Percentiles rank a stretch among this genome's conserved stretches.
Conservation (phyloP, 139 green algal genomes). For the Chlorella sp. region DNA sequence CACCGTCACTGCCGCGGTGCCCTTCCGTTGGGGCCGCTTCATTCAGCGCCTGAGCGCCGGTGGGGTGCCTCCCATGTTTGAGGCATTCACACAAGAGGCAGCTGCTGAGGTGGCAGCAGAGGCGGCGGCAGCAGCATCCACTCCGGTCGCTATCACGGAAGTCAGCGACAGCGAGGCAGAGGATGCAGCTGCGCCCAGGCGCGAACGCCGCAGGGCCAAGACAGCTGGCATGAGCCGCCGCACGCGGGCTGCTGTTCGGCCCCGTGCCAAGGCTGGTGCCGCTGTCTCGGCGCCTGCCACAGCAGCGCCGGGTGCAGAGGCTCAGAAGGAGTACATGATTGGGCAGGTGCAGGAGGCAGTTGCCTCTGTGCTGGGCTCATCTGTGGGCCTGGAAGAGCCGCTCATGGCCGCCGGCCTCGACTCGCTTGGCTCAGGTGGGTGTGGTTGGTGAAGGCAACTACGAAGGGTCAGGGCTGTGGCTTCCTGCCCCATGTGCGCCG, state of each 20-base stretch:
- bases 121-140: not conserved
- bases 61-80: slow-evolving; percentile 36
- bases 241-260: slow-evolving; percentile 39
- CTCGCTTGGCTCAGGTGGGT: slow-evolving; percentile 52
- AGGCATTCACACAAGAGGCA: slow-evolving; percentile 19
- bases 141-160: not conserved
- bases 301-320: not conserved
- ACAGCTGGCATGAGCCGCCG: not conserved
- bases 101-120: slow-evolving; percentile 26
- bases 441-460: not conserved
- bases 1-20: slow-evolving; percentile 29
- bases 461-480: not conserved
- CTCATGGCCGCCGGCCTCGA: slow-evolving; percentile 73
- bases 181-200: not conserved
- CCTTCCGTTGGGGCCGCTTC: slow-evolving; percentile 49
- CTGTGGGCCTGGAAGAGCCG: slow-evolving; percentile 44
- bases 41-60: slow-evolving; percentile 33
- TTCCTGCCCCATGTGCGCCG: too few relatives aligned
- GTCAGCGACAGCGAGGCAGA: not conserved
- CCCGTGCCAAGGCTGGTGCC: slow-evolving; percentile 39
- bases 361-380: slow-evolving; percentile 48
- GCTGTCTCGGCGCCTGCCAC: too few relatives aligned
- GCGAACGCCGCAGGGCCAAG: not conserved
- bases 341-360: slow-evolving; percentile 55
- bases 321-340: slow-evolving; percentile 30